These are phyloP conservation scores for Ceratonia siliqua DNA, from an alignment of 306 rosid genomes.

Conservation along the genomic window DNA sequence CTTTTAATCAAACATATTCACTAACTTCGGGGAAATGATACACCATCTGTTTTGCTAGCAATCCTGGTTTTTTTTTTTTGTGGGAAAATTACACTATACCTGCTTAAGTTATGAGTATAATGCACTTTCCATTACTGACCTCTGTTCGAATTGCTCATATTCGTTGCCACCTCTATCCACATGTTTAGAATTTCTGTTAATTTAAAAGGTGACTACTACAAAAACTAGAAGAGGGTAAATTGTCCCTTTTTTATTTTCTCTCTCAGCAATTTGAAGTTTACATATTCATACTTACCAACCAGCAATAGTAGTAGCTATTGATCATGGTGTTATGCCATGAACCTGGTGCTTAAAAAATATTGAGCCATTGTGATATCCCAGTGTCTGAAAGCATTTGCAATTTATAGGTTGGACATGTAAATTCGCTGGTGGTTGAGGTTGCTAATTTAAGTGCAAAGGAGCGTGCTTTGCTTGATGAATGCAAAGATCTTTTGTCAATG, in stretches of 20 bases:
- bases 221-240: not conserved
- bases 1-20: no score
- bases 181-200: not conserved
- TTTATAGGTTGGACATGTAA: slow-evolving; percentile 73
- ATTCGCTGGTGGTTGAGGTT: slow-evolving; percentile 65
- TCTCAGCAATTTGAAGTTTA: not conserved
- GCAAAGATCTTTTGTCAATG: slow-evolving; percentile 69
- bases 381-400: slow-evolving; percentile 37
- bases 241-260: not conserved
- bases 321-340: not conserved
- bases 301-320: not conserved
- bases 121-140: no score
- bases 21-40: no score
- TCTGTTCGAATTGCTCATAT: no score
- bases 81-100: no score
- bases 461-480: slow-evolving; percentile 74
- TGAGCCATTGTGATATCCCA: slow-evolving; percentile 1
- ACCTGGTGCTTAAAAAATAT: no score
- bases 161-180: not conserved
- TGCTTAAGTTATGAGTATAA: no score
- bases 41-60: no score
- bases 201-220: not conserved
- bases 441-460: slow-evolving; percentile 67
- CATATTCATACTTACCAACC: not conserved
- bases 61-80: no score